These are phyloP conservation scores for Mycosarcoma mackinlayi DNA, from an alignment of 1,284 basidiomycete species.

Conservation along the genomic window DNA sequence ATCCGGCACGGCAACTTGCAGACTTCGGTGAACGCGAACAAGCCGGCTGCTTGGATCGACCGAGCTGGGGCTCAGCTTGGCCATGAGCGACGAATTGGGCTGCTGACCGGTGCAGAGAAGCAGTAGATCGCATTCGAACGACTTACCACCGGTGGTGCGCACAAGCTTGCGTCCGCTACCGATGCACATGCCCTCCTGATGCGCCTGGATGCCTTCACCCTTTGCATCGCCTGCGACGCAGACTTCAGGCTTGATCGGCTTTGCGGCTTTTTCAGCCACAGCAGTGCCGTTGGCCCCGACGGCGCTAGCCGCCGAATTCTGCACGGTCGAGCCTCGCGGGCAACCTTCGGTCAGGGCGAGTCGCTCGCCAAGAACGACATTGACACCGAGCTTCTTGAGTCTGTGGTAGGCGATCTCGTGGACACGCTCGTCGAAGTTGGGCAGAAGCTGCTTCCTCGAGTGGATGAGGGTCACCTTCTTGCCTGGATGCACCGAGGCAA, in stretches of 20 bases:
- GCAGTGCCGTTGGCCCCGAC: conserved; percentile 9
- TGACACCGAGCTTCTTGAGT: conserved; percentile 61
- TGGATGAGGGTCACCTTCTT: conserved; percentile 66
- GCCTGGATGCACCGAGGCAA: conserved; percentile 53
- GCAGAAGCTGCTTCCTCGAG: conserved; percentile 63
- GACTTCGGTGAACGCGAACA: conserved; percentile 55
- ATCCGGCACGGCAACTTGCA: conserved; percentile 62
- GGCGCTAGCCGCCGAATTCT: conserved; percentile 23
- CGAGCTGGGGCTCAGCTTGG: conserved; percentile 57
- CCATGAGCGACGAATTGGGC: conserved; percentile 64
- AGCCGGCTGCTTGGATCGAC: conserved; percentile 60
- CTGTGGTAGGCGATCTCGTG: conserved; percentile 59
- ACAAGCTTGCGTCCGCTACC: conserved; percentile 56
- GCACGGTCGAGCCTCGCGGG: conserved; percentile 57
- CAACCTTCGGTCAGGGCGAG: conserved; percentile 64
- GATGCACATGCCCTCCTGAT: conserved; percentile 51
- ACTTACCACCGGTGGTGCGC: conserved; percentile 63
- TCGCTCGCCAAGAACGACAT: conserved; percentile 65
- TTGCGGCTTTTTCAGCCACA: conserved; percentile 9
- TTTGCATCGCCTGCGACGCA: conserved; percentile 49
- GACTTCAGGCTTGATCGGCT: conserved; percentile 21
- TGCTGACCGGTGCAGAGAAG: conserved; percentile 67
- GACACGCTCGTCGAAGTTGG: conserved; percentile 64
- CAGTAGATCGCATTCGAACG: conserved; percentile 63
- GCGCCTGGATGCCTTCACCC: conserved; percentile 51